Evolutionary conservation across 768 basidiomycete species (phyloP), one percentile per base, ranked within the genome.

Genomic region (Postia placenta): DNA sequence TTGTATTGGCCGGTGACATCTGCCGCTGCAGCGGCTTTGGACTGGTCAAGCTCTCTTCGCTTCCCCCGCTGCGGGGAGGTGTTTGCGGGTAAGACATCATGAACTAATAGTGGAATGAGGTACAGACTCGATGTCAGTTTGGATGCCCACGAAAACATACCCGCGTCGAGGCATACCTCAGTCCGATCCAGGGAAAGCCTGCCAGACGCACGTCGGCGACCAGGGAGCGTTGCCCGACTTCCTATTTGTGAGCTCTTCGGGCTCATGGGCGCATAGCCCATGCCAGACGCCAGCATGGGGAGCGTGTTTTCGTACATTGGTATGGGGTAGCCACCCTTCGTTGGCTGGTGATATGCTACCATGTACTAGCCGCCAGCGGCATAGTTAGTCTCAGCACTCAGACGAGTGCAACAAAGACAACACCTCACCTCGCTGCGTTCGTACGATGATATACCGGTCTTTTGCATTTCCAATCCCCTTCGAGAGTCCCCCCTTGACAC

Each of bases 341-440:
- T 30, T 17, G 51, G 53, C 35, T 55, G 46, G 12, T 56, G 56
- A 50, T 63, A 63, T 2, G 59, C 54, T 15, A 64, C 54, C 54
- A 64, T 60, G 47, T 61, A 64, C 62, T 64, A 36, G 12, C 27
- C 15, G 25, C 12, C n/a, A n/a, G n/a, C n/a, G n/a, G n/a, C n/a
- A n/a, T 28, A 22, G 24, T 42, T 12, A 42, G 17, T 19, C 22
- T 12, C 17, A 19, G 26, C 22, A 4, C 6, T 11, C 48, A 14
- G 48, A 43, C 19, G 23, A 26, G 25, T 38, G 20, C 7, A 19
- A 17, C 14, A 22, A 9, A 14, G n/a, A 24, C 30, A 37, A 14
- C 3, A n/a, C 48, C 57, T 26, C 30, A 61, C 62, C 59, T 64
- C 62, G 48, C 60, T 64, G 11, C 62, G 60, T 40, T 64, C 62